Base-by-base conservation (phyloP, 2,329 filamentous ascomycete genomes). In the Mollisiaceae sp. region DNA sequence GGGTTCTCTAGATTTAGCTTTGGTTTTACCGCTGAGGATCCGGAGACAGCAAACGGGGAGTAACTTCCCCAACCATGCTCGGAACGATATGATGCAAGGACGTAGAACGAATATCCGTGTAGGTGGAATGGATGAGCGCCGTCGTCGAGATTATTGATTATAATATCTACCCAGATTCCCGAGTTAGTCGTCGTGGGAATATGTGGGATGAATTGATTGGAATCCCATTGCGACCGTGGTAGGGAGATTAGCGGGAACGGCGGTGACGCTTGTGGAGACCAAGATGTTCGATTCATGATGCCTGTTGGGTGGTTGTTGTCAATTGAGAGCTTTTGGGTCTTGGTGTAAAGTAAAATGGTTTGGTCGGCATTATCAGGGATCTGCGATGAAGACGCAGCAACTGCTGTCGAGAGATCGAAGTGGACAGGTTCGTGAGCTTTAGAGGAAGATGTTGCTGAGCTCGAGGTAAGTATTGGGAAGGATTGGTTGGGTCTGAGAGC, bases 51-150 rank as follows among this genome's bases (percentile, higher is more conserved):
- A 18, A 64, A 70, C 4, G 67, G 67, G 15, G 39, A 52, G 52
- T 66, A 69, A n/a, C 62, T 66, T 14, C 68, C 67, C 64, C 65
- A 69, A 1, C 69, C 70, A n/a, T 69, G 59, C 4, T 66, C 52
- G 2, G 67, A 64, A 4, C 68, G 67, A 45, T 65, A 57, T 20
- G 66, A 67, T n/a, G 70, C 64, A 1, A 72, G 43, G 22, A 70
- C 67, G 81, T 70, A 82, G 76, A 87, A 87, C 68, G 85, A 82
- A 74, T 85, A 80, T 3, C 82, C 84, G 75, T 85, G 83, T 15
- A 86, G 77, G 67, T 86, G 83, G 75, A 85, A 85, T 1, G 83
- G 83, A 72, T 85, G 83, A 45, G 61, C 41, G 9, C 79, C 81
- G 0, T 67, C 66, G 72, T 85, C 81, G 22, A 77, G 72, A 74